Base-by-base conservation (phyloP, 768 basidiomycete genomes). In the Phaffia tasmanica region DNA sequence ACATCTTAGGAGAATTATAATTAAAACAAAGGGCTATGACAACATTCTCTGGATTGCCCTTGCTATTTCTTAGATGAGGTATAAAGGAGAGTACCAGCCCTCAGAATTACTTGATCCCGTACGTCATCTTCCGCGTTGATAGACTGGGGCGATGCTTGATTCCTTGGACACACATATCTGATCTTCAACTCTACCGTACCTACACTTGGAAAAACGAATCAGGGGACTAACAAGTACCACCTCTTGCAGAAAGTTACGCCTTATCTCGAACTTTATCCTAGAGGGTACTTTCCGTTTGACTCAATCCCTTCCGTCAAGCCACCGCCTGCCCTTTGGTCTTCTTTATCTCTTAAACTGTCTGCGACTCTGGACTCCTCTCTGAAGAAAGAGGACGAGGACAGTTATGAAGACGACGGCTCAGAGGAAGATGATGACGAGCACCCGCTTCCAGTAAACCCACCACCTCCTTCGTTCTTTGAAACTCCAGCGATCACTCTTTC, bases 81-180 rank as follows among this genome's bases (percentile, higher is more conserved):
- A 99, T 77, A 99, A 99, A 73, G 92, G 85, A 32, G 91, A 95
- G 64, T 99, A 93, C 71, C 75, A 80, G 0, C 94, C 94, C 0
- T 95, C 93, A 2, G 89, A 83, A 70, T 81, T 98, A 23, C 81
- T 83, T 16, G 93, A 98, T 76, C 91, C 93, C 9, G 88, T 91
- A 70, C 71, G 81, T 72, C 16, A 32, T 16, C 53, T 48, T 21
- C 53, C 23, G 19, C 25, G 14, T 15, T 62, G 32, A 42, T 65
- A 32, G 54, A 56, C 21, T n/a, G n/a, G 6, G 23, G 23, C 19
- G 57, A 7, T 32, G 30, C 25, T 27, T 19, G 23, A 15, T 55
- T 46, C 59, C 35, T 30, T 27, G 23, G 25, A 27, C 21, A 32
- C 35, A 42, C 23, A 16, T 23, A 21, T 21, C n/a, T 46, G 15